Evolutionary conservation across 768 basidiomycete species (phyloP).

Genomic region (Obba rivulosa): DNA sequence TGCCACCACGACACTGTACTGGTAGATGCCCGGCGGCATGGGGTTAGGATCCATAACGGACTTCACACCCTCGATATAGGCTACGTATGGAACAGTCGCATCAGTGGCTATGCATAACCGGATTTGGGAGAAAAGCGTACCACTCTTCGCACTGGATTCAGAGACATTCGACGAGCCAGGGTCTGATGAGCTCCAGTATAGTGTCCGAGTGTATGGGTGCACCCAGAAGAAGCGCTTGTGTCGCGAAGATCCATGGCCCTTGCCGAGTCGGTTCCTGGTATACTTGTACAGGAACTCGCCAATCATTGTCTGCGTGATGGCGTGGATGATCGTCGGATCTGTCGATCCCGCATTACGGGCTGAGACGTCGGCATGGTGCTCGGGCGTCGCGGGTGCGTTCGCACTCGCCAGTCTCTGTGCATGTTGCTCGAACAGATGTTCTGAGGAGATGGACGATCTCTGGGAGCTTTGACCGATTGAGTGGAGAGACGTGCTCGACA

Average conservation of each 20-base stretch:
- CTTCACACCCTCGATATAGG: slow-evolving; percentile 89
- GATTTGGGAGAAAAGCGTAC: no score
- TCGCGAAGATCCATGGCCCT: slow-evolving; percentile 82
- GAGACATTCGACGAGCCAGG: slow-evolving; percentile 84
- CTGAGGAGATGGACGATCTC: slow-evolving; percentile 79
- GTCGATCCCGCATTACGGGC: slow-evolving; percentile 41
- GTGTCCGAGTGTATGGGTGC: slow-evolving; percentile 96
- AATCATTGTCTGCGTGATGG: slow-evolving; percentile 99
- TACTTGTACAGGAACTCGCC: slow-evolving; percentile 99
- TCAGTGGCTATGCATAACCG: slow-evolving; percentile 5
- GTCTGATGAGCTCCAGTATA: slow-evolving; percentile 96
- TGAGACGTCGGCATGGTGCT: slow-evolving; percentile 14
- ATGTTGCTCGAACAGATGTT: slow-evolving; percentile 46
- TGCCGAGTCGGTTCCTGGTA: slow-evolving; percentile 83
- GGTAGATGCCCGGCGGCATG: slow-evolving; percentile 90
- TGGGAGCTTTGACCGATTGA: slow-evolving; percentile 68
- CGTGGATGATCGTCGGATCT: slow-evolving; percentile 88
- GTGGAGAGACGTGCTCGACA: slow-evolving; percentile 65
- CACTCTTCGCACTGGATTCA: slow-evolving; percentile 94
- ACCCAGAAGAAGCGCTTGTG: slow-evolving; percentile 99
- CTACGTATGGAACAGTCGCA: slow-evolving; percentile 37
- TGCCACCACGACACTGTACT: slow-evolving; percentile 88
- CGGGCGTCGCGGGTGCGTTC: slow-evolving; percentile 36
- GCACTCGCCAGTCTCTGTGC: slow-evolving; percentile 26
- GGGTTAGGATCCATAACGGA: slow-evolving; percentile 93